A percentile compares a stretch with the other conserved stretches of the same genome.
These are phyloP conservation scores for Cucumis hystrix DNA, from an alignment of 306 rosid genomes.

Conservation along the genomic window DNA sequence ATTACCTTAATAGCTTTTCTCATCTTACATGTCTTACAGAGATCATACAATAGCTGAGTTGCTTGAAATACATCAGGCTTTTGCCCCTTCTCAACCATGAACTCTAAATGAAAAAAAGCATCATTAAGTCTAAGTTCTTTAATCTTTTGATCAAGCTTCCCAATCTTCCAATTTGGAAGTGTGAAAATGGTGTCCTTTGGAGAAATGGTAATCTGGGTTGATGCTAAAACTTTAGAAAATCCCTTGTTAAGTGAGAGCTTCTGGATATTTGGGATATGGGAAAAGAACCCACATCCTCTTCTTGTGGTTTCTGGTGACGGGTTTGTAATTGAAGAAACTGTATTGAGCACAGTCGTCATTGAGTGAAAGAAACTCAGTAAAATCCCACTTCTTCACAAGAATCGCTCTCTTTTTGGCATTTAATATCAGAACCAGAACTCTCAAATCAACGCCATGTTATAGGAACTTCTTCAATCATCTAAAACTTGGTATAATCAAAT, in stretches of 20 bases:
- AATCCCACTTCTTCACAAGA: not conserved
- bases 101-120: conserved; percentile 56
- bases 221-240: conserved; percentile 58
- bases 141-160: conserved; percentile 35
- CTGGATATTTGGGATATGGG: conserved; percentile 29
- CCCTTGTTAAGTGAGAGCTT: conserved; percentile 35
- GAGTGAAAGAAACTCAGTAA: not conserved
- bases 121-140: conserved; percentile 41
- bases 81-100: conserved; percentile 51
- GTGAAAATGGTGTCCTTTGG: conserved; percentile 47
- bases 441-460: not conserved
- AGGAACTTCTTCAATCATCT: not conserved
- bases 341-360: conserved; percentile 47
- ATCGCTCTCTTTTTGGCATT: not conserved
- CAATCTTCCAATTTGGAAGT: conserved; percentile 58
- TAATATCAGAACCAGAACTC: not conserved
- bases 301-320: conserved; percentile 25
- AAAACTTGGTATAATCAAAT: not conserved
- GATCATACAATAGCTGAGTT: conserved; percentile 78
- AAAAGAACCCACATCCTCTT: conserved; percentile 30
- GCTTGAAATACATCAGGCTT: conserved; percentile 65
- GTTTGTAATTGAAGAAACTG: conserved; percentile 31
- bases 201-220: conserved; percentile 43
- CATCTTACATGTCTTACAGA: conserved; percentile 52
- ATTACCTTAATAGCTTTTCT: conserved; percentile 55